Percentiles rank a stretch among this genome's conserved stretches.
phyloP scores from a whole-genome alignment of 306 rosid species.

The Psophocarpus tetragonolobus region DNA sequence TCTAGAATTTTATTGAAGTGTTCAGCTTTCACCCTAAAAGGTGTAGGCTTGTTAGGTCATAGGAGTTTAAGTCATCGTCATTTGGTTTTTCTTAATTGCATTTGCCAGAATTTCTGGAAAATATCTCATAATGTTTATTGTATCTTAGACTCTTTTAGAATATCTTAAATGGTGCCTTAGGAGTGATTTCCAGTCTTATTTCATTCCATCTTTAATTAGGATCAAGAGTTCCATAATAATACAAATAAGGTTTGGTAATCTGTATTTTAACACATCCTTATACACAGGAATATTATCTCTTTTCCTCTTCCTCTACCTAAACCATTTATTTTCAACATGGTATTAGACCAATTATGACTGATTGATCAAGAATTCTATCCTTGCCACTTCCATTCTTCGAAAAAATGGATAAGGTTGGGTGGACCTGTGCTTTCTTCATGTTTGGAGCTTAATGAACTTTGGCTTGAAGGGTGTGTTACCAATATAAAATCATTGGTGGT shows the following conservation, averaged over 20 bases:
- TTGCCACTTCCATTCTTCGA: background rate
- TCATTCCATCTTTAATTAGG: background rate
- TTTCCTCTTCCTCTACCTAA: background rate
- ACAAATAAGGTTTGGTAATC: background rate
- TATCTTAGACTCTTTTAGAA: background rate
- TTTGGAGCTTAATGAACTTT: background rate
- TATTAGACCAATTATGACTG: background rate
- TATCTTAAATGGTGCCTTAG: background rate
- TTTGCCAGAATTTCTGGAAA: background rate
- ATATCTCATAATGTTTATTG: background rate
- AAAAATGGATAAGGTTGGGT: background rate
- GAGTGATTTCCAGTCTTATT: background rate
- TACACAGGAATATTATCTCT: background rate
- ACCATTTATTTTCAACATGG: background rate
- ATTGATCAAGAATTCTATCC: background rate
- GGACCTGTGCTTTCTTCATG: background rate
- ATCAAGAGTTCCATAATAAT: background rate
- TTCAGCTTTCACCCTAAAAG: background rate
- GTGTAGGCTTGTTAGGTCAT: background rate
- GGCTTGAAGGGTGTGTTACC: background rate
- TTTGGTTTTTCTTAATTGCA: background rate
- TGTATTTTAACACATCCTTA: background rate
- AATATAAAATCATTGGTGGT: background rate
- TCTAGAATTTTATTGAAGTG: background rate
- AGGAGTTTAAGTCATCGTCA: constrained; percentile 14